Percentiles rank a stretch among this genome's conserved stretches.
These are phyloP conservation scores for Nakaseomyces uthaithaninus DNA, from an alignment of 1,139 yeast species.

Conservation along the genomic window DNA sequence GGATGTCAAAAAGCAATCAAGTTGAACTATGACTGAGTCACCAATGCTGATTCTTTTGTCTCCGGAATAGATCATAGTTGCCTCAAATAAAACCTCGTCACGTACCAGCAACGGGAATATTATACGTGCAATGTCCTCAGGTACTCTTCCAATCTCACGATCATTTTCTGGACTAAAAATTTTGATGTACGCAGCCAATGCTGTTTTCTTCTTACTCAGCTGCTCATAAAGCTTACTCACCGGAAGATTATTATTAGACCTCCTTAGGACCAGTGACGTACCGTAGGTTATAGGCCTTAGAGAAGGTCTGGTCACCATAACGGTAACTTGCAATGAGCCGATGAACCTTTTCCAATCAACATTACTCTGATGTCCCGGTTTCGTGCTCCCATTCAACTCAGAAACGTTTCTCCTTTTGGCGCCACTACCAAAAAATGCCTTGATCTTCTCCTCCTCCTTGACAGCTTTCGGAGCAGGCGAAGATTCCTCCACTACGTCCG, in stretches of 20 bases:
- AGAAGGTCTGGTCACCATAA: slow-evolving; percentile 81
- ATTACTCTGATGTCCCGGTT: slow-evolving; percentile 8
- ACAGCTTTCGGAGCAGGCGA: slow-evolving; percentile 3
- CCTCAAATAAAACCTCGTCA: slow-evolving; percentile 47
- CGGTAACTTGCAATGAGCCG: slow-evolving; percentile 66
- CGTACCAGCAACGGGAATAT: slow-evolving; percentile 59
- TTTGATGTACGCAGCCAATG: slow-evolving; percentile 23
- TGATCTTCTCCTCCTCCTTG: not conserved
- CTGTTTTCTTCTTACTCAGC: slow-evolving; percentile 15
- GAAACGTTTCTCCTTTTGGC: not conserved
- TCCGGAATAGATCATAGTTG: slow-evolving; percentile 53
- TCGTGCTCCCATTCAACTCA: not conserved
- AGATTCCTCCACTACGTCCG: not conserved
- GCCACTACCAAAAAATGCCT: not conserved
- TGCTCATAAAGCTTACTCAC: slow-evolving; percentile 25
- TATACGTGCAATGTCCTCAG: slow-evolving; percentile 63
- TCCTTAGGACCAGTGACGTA: slow-evolving; percentile 34
- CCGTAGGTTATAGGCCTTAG: slow-evolving; percentile 44
- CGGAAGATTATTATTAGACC: slow-evolving; percentile 6
- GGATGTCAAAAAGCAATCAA: slow-evolving; percentile 52
- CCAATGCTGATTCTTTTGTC: slow-evolving; percentile 55
- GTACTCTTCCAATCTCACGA: slow-evolving; percentile 69
- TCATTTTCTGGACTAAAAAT: slow-evolving; percentile 22
- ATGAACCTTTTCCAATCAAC: slow-evolving; percentile 40
- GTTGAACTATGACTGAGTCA: slow-evolving; percentile 55